Evolutionary conservation across 78 protist genomes (phyloP), one percentile per base, ranked within the genome.

Genomic region (Ministeria vibrans): DNA sequence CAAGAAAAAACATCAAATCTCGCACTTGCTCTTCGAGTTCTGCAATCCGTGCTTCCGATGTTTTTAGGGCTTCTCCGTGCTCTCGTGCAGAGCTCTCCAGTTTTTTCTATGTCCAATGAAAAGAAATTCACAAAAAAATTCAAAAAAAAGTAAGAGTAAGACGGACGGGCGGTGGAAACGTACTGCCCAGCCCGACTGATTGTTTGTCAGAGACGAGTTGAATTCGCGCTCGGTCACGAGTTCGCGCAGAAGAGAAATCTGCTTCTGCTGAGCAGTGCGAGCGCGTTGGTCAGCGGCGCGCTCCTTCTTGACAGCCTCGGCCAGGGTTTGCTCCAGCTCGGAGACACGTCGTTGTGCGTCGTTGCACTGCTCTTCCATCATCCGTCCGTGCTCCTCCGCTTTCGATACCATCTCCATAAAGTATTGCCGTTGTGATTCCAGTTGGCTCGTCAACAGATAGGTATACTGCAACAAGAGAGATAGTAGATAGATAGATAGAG

Each of bases 351-450:
- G n/a, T 49, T 32, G 18, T 66, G 39, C 43, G 5, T 7, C 27
- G 4, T 15, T 15, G 18, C 2, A 74, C 34, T 55, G 63, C 63
- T 55, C 23, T 15, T 43, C 5, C 18, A 7, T 45, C 23, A 22
- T 30, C 38, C 41, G 22, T 71, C 1, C 11, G 46, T 45, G 0
- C 36, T 46, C 66, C 13, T 44, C 18, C 79, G 32, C 41, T 51
- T 36, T 30, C 79, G 39, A n/a, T 32, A 45, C 70, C 42, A 70
- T 25, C 38, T 34, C 43, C 32, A 45, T 72, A 32, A 87, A 92
- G 39, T 77, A 92, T 6, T 70, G 77, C 32, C 92, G 82, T 59
- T 91, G 95, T 23, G 84, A 78, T 53, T 93, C 94, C 20, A 90
- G 87, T 63, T 91, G 94, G 36, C 71, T 30, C 9, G 89, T 82